Base-by-base conservation (phyloP, 352 stramenopile species). In the Globisporangium carolinianum region DNA sequence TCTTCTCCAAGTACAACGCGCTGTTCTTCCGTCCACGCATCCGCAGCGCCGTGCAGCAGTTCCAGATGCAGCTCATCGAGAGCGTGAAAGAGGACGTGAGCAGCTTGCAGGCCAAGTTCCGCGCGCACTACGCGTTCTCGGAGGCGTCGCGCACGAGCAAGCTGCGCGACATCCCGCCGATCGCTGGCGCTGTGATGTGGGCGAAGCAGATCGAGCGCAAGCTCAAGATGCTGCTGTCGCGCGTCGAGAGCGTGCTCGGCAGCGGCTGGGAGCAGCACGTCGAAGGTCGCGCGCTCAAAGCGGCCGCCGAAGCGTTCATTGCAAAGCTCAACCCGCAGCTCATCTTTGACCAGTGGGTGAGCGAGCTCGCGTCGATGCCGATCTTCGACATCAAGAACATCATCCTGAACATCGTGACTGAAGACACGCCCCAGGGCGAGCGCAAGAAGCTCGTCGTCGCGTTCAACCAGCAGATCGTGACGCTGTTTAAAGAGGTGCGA, bases 181-280 rank as follows among this genome's bases (percentile, higher is more conserved):
- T 99, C 42, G 93, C 93, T 41, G 97, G 96, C 36, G 98, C 98
- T 51, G 98, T 99, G 47, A 92, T 99, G 67, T 99, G 98, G 98
- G 97, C 97, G 14, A 98, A 98, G 65, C 97, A 99, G 75, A 99
- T 99, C 75, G 97, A 99, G 71, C 83, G 96, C n/a, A 98, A 99
- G 70, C 72, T 99, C 12, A 89, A 98, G 71, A 87, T 95, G 58
- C 77, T 99, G 5, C 87, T 99, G 52, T 83, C 91, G n/a, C 83
- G 97, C 43, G 97, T 99, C 62, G 89, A 98, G 61, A 95, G 97
- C 66, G 96, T 99, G 15, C 85, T 99, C 5, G 98, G 94, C 48
- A 65, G 72, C 18, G 96, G 97, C 38, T 99, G 97, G 97, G 96
- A 98, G 52, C 96, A 99, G 46, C 92, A 98, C 58, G 76, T 95